A percentile compares a stretch with the other conserved stretches of the same genome.
These are phyloP conservation scores for Cymbopogon flexuosus DNA, from an alignment of 202 grass and related monocot species.

Conservation along the genomic window DNA sequence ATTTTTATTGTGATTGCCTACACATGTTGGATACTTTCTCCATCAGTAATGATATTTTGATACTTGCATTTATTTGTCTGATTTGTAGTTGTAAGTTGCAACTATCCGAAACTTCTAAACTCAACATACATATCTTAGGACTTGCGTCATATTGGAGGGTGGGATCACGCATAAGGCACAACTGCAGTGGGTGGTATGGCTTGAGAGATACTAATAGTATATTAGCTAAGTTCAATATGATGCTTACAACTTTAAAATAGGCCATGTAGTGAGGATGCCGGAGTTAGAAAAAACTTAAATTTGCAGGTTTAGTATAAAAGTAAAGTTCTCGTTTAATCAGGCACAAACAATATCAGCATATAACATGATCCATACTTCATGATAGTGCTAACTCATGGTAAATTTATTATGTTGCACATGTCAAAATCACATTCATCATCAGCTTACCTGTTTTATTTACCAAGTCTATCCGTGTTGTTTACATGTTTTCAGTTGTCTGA, in stretches of 20 bases:
- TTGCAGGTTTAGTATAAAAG: background rate
- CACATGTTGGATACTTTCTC: background rate
- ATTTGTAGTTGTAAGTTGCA: background rate
- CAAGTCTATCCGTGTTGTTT: background rate
- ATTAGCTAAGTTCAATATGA: background rate
- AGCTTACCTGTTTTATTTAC: background rate
- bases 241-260: background rate
- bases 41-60: background rate
- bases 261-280: background rate
- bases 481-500: background rate
- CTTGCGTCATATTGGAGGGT: background rate
- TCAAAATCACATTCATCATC: background rate
- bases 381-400: background rate
- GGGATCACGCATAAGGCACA: background rate
- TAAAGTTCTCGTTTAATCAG: background rate
- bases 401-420: background rate
- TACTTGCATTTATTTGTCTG: background rate
- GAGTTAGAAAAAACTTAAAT: background rate
- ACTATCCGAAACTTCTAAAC: background rate
- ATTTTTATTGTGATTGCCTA: background rate
- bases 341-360: background rate
- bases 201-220: background rate
- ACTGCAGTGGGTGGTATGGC: background rate
- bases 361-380: background rate
- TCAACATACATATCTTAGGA: background rate